Evolutionary conservation across 345 rosid species (phyloP), one percentile per base, ranked within the genome.

Genomic region (Ceriops decandra): DNA sequence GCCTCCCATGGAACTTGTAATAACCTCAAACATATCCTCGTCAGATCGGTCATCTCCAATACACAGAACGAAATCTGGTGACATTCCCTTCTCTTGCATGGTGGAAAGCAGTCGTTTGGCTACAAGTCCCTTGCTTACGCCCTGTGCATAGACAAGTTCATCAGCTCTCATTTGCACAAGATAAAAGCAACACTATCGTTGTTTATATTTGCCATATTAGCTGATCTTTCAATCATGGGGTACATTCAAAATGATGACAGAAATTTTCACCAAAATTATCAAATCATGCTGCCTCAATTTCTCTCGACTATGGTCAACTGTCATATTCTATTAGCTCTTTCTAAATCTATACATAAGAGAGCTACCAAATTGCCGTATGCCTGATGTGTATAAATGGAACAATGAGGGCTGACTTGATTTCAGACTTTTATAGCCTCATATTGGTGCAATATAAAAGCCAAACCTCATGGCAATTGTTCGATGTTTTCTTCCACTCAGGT

Each of bases 21-120:
- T 91, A 60, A 83, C 96, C 80, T 91, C 96, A 49, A 91, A 89
- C 96, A 91, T 89, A 77, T 91, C 97, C 71, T 91, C 97, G 32
- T 91, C 97, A 0, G 97, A 89, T 8, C 92, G 80, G 58, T 91
- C 97, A 64, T 91, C 97, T 32, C 97, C 96, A 15, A 91, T 85
- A 84, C 97, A 91, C 32, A 91, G 71, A 61, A 91, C 90, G 31
- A 91, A 89, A 63, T 91, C 97, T 0, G 85, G 87, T 0, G 64
- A 68, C 80, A 82, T 83, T 69, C 72, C 87, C 69, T 72, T 85
- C 68, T 84, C 91, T 84, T 85, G 87, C 96, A 91, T 88, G 32
- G 83, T 73, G n/a, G 85, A 82, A 58, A 88, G 87, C 60, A 89
- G 78, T 35, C 86, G 83, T 74, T 86, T 82, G 0, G 96, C 96